Base-by-base conservation (phyloP, 2,329 filamentous ascomycete species). In the Fusarium buharicum region DNA sequence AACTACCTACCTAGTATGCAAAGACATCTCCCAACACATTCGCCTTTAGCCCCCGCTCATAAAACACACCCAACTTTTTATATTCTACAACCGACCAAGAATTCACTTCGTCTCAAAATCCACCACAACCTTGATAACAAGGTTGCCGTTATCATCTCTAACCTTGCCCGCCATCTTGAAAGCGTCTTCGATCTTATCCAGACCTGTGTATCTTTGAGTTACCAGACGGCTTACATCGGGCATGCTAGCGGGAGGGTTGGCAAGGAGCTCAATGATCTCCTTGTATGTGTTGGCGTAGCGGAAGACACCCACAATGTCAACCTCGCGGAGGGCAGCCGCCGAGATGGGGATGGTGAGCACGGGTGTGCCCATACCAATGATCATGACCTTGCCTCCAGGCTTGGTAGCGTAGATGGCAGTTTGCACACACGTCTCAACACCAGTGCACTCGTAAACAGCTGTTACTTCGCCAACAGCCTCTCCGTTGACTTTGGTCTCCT, bases 231-330 rank as follows among this genome's bases (percentile, higher is more conserved):
- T 80, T 57, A 93, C 81, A 62, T 89, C 85, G 0, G 89, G 90
- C 62, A 90, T 80, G 12, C 80, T 74, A 4, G 77, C 75, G 17
- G 81, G 78, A 24, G 72, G 75, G 73, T 83, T 72, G 71, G 84
- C 71, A 20, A 86, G 72, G 46, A 86, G 75, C 55, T 81, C 73
- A 54, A 86, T 83, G 50, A 80, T 83, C 28, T 75, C 72, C 9
- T 84, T 82, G 72, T 93, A 94, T 0, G 89, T 90, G 76, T 92
- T 88, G n/a, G 87, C 87, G 67, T 91, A 91, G 53, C 89, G 82
- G 76, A 90, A 91, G 36, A 90, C 86, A 22, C 88, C 88, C 17
- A 89, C 74, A n/a, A 91, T 82, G 70, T 91, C 88, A 50, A 91
- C 85, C 72, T 92, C 89, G 47, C 88, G 83, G 6, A 89, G 80